Base-by-base conservation (phyloP, 768 basidiomycete genomes). In the Udeniomyces megalosporus region DNA sequence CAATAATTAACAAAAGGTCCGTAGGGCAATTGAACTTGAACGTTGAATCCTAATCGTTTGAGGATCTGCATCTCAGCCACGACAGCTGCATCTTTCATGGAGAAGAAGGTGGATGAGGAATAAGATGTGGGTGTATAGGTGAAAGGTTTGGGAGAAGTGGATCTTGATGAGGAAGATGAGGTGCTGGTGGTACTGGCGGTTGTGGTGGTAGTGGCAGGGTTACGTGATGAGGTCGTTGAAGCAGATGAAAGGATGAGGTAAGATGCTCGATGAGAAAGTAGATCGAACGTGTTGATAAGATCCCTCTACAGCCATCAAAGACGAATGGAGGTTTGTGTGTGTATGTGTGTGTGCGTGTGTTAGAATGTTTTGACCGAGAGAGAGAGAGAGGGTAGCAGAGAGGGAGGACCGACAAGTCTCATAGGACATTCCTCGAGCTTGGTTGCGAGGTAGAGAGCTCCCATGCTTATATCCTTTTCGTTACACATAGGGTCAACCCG, bases 31-130 rank as follows among this genome's bases (percentile, higher is more conserved):
- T 88, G 86, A 49, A 93, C 87, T 68, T 88, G 84, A 45, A 93
- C 88, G 69, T 96, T 87, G 76, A 97, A 99, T 1, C 88, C 93
- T 12, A 99, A 79, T 26, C 93, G 80, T 74, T 99, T 99, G 67
- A 99, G 78, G 24, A 97, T 80, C 72, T 99, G 95, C 89, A 97
- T 97, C 74, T 99, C 95, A 1, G 86, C 83, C 15, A 92, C 85
- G 24, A 96, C 89, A 53, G 96, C 77, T 7, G 86, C 84, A 70
- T 99, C 95, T 71, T 93, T 96, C 73, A 89, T 78, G 66, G 92
- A 88, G 76, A 96, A 96, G 70, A 93, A 97, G 2, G 82, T 84
- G 69, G 79, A 80, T 15, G 86, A 83, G 72, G 88, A 91, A 74
- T 90, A 92, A 20, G 85, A 83, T 87, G 90, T 92, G 14, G 88